phyloP scores from a whole-genome alignment of 441 rosid genomes.

The Bruguiera hainesii region DNA sequence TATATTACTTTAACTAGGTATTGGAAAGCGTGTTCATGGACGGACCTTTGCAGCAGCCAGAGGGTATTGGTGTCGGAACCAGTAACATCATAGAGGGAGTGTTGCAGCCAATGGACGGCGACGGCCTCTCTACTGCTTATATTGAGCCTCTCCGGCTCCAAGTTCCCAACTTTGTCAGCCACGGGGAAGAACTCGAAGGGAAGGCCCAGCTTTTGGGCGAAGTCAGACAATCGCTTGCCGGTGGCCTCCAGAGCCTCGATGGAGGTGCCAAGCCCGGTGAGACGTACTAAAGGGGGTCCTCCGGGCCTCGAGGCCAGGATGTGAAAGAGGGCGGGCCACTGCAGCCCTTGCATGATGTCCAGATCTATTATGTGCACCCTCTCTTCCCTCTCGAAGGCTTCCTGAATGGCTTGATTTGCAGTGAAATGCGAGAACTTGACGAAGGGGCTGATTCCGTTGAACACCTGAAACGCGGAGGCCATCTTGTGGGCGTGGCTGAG shows the following conservation, averaged over 20 bases:
- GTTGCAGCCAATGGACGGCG: slow-evolving; percentile 97
- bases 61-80: slow-evolving; percentile 88
- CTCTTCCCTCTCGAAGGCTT: slow-evolving; percentile 92
- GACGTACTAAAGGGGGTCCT: slow-evolving; percentile 86
- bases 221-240: slow-evolving; percentile 84
- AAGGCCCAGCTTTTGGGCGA: slow-evolving; percentile 78
- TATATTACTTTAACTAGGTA: too few relatives aligned
- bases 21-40: slow-evolving; percentile 20
- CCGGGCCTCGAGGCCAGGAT: slow-evolving; percentile 86
- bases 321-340: slow-evolving; percentile 98
- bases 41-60: slow-evolving; percentile 81
- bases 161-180: slow-evolving; percentile 81
- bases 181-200: slow-evolving; percentile 84
- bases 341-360: slow-evolving; percentile 97
- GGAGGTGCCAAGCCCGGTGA: slow-evolving; percentile 91
- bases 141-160: slow-evolving; percentile 69
- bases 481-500: slow-evolving; percentile 59
- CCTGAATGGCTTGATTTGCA: slow-evolving; percentile 95
- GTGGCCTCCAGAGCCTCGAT: slow-evolving; percentile 86
- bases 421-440: slow-evolving; percentile 98
- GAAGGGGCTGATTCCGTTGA: slow-evolving; percentile 91
- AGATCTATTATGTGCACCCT: slow-evolving; percentile 91
- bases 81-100: slow-evolving; percentile 92
- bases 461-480: slow-evolving; percentile 94
- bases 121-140: slow-evolving; percentile 85